Conservation (phyloP, 2,329 filamentous ascomycete genomes). For the Botrytis fragariae region DNA sequence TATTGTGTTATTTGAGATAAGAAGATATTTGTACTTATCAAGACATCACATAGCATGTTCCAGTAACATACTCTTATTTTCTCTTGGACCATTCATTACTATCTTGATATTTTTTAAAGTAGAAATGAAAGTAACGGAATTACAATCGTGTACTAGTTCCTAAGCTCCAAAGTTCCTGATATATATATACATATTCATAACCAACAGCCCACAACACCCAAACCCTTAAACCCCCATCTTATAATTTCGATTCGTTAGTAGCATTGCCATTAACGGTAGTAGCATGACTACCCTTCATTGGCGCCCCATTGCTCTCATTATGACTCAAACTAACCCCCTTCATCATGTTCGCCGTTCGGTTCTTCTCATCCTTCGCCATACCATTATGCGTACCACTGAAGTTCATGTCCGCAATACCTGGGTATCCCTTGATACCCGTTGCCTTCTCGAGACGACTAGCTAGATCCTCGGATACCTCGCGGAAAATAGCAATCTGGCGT, state of each 20-base stretch:
- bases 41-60: too few relatives aligned
- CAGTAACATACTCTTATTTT: too few relatives aligned
- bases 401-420: slow-evolving; percentile 51
- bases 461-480: slow-evolving; percentile 52
- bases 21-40: neutral
- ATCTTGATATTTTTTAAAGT: neutral
- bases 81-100: neutral
- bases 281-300: slow-evolving; percentile 32
- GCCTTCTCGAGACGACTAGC: slow-evolving; percentile 51
- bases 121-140: neutral
- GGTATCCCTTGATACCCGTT: slow-evolving; percentile 59
- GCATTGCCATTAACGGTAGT: too few relatives aligned
- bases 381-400: slow-evolving; percentile 64
- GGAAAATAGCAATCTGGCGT: slow-evolving; percentile 61
- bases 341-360: slow-evolving; percentile 52
- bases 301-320: slow-evolving; percentile 49
- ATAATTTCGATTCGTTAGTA: neutral
- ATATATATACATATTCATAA: neutral
- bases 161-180: neutral
- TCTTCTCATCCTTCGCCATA: slow-evolving; percentile 47
- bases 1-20: neutral
- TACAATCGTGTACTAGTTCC: neutral
- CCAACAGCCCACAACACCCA: neutral
- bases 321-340: slow-evolving; percentile 37
- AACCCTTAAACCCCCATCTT: neutral